Evolutionary conservation across 2,329 filamentous ascomycete species (phyloP).

Genomic region (Dothistroma septosporum): DNA sequence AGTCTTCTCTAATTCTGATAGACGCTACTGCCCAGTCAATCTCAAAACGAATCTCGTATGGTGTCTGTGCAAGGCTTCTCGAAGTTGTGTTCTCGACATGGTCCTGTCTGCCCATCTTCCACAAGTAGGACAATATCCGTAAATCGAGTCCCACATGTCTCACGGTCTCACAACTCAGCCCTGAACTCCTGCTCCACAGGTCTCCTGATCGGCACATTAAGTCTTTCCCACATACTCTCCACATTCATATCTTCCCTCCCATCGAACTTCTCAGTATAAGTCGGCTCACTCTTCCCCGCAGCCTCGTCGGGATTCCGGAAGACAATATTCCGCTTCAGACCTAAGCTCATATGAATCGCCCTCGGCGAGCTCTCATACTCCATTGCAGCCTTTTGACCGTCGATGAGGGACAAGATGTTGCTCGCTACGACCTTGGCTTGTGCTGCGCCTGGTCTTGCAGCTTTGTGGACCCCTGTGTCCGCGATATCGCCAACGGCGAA

Average conservation of each 20-base stretch:
- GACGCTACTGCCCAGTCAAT: too few species aligned
- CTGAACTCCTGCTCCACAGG: constrained; percentile 1
- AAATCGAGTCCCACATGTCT: too few species aligned
- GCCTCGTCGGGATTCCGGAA: constrained; percentile 18
- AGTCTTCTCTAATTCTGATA: too few species aligned
- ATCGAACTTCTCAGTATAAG: constrained; percentile 16
- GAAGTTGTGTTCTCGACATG: too few species aligned
- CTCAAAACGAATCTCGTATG: too few species aligned
- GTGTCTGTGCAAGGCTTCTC: too few species aligned
- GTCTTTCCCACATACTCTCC: constrained; percentile 14
- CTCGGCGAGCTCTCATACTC: constrained; percentile 8
- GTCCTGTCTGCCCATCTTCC: too few species aligned
- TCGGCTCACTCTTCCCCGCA: constrained; percentile 17
- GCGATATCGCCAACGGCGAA: constrained; percentile 64
- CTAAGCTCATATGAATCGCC: constrained; percentile 20
- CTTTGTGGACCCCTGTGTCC: constrained; percentile 50
- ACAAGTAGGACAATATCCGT: too few species aligned
- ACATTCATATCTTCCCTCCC: constrained; percentile 17
- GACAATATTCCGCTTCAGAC: constrained; percentile 18
- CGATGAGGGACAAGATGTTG: constrained; percentile 51
- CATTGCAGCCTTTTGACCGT: constrained; percentile 15
- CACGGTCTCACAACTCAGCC: constrained; percentile 8
- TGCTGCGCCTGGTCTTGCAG: constrained; percentile 50
- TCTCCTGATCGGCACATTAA: constrained; percentile 9
- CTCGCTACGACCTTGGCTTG: constrained; percentile 53